A percentile compares a stretch with the other conserved stretches of the same genome.
Evolutionary conservation across 164 flowering plant species (phyloP).

Genomic region (Vitis amurensis): DNA sequence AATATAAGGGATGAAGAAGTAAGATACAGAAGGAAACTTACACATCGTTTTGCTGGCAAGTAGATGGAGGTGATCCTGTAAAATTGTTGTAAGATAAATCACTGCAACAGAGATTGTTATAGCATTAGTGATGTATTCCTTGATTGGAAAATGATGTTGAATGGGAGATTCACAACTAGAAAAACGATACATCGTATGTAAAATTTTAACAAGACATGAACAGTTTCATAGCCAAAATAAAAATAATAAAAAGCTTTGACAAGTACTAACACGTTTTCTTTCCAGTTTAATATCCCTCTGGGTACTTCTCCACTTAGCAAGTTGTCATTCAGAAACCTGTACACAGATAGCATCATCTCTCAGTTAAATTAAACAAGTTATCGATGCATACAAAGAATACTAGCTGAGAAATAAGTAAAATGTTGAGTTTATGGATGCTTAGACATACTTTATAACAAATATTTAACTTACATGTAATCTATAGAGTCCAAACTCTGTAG

Average conservation of each 20-base stretch:
- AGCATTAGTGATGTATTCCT: neutral
- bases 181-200: no score
- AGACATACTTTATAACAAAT: neutral
- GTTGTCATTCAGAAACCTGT: slow-evolving; percentile 71
- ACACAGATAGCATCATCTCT: slow-evolving; percentile 10
- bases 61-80: slow-evolving; percentile 28
- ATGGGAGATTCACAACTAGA: no score
- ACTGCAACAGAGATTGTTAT: slow-evolving; percentile 38
- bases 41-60: slow-evolving; percentile 43
- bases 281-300: slow-evolving; percentile 38
- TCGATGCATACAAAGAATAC: neutral
- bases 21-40: slow-evolving; percentile 25
- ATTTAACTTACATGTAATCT: slow-evolving; percentile 34
- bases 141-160: no score
- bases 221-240: no score
- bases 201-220: no score
- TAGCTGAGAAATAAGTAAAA: no score
- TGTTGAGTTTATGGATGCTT: no score
- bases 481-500: slow-evolving; percentile 16
- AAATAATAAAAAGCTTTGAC: slow-evolving; percentile 5
- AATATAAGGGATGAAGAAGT: neutral
- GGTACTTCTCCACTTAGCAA: slow-evolving; percentile 60
- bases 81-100: slow-evolving; percentile 83
- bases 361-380: neutral
- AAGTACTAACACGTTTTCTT: slow-evolving; percentile 38